Evolutionary conservation across 768 basidiomycete species (phyloP), one percentile per base, ranked within the genome.

Genomic region (Russula lepida): DNA sequence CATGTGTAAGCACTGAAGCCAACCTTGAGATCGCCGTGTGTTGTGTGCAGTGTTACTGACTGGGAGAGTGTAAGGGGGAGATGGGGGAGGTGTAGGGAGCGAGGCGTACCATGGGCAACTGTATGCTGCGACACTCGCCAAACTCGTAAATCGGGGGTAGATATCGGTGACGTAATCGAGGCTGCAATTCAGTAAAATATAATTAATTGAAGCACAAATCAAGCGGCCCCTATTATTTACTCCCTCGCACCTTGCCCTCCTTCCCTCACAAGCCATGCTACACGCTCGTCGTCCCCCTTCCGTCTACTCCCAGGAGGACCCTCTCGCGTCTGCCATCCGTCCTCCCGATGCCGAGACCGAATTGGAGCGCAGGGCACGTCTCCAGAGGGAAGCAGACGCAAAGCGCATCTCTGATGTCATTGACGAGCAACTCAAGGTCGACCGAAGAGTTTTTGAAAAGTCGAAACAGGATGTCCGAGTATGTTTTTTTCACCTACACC

Each of bases 1-100:
- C 12, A 25, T 48, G 59, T 28, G 37, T 28, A 28, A 27, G 49
- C 54, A 19, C 21, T 3, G 56, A 39, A 39, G 48, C 23, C 56
- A 74, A 91, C 93, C 84, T 98, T 98, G 74, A 98, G 79, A 63
- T 98, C 95, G 19, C 95, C 95, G 68, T 87, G 87, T n/a, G 87
- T 83, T 0, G 95, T 98, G 72, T 98, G 88, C 54, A 98, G 79
- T 7, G 95, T 98, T 43, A 97, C 94, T 59, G 95, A 95, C 95
- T 92, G 43, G 47, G 11, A 19, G 53, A 51, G 69, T 57, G 65
- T 51, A 11, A n/a, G 21, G 7, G 11, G n/a, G 41, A 15, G 15
- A 50, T 17, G 44, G 49, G 61, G 67, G 64, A 4, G 17, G 7
- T 2, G 33, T 11, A 48, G 60, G 32, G 55, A 15, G 11, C 6